Evolutionary conservation across 2,329 filamentous ascomycete species (phyloP).

Genomic region (Annulohypoxylon truncatum): DNA sequence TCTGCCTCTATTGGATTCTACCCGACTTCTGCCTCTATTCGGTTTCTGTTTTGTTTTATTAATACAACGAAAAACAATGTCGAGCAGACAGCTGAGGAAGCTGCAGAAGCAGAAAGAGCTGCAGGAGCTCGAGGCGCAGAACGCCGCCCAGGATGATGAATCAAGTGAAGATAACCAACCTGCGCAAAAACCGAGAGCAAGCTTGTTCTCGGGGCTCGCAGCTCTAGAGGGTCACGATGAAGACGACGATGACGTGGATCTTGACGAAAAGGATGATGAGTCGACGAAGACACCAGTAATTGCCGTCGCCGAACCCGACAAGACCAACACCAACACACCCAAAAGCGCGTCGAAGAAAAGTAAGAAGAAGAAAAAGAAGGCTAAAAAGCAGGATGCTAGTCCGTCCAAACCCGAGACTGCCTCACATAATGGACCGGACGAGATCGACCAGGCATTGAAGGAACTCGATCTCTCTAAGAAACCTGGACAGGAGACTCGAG

Average conservation of each 20-base stretch:
- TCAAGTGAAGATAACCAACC: conserved; percentile 51
- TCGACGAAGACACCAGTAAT: conserved; percentile 41
- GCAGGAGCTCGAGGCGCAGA: conserved; percentile 53
- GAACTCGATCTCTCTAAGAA: conserved; percentile 47
- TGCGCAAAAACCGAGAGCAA: conserved; percentile 56
- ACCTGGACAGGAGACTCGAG: conserved; percentile 19
- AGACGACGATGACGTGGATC: conserved; percentile 50
- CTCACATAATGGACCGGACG: conserved; percentile 56
- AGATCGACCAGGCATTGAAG: conserved; percentile 65
- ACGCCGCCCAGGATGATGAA: conserved; percentile 54
- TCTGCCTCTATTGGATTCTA: too few relatives aligned
- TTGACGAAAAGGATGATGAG: conserved; percentile 47
- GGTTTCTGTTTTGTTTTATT: not conserved
- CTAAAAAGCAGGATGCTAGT: conserved; percentile 45
- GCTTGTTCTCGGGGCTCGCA: conserved; percentile 62
- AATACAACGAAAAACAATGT: conserved; percentile 42
- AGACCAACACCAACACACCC: conserved; percentile 29
- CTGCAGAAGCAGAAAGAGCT: conserved; percentile 62
- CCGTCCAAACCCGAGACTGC: conserved; percentile 31
- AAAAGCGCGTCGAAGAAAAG: conserved; percentile 52
- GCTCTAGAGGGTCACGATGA: conserved; percentile 61
- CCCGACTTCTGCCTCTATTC: not conserved
- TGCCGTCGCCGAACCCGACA: conserved; percentile 26
- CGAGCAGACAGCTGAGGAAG: conserved; percentile 50
- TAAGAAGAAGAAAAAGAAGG: conserved; percentile 55